These are phyloP conservation scores for Pichia sp. DNA, from an alignment of 1,139 yeast genomes.

Conservation along the genomic window DNA sequence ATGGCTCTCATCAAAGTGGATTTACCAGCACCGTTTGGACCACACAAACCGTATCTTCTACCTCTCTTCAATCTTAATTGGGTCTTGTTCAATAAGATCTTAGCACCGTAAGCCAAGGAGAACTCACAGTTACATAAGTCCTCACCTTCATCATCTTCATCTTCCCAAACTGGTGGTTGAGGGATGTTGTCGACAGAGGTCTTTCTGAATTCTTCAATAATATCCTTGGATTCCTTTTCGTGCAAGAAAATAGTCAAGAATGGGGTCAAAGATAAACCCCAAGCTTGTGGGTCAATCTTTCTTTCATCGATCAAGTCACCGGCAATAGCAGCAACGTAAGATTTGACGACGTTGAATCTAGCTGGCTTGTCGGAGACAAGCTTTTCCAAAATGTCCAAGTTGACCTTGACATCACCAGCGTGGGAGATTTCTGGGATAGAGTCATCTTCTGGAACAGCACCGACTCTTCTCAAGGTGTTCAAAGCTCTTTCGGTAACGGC, in stretches of 20 bases:
- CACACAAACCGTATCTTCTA: conserved; percentile 99
- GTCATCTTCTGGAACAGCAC: conserved; percentile 89
- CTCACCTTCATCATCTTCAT: conserved; percentile 99
- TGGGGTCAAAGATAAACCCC: conserved; percentile 86
- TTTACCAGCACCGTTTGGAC: conserved; percentile 99
- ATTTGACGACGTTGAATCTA: conserved; percentile 73
- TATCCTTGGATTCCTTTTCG: conserved; percentile 84
- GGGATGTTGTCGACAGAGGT: conserved; percentile 97
- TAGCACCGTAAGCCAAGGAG: conserved; percentile 99
- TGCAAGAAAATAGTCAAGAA: conserved; percentile 94
- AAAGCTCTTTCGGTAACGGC: conserved; percentile 96
- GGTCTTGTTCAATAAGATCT: conserved; percentile 98
- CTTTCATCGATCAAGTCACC: conserved; percentile 99
- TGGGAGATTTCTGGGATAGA: conserved; percentile 92
- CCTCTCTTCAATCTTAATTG: conserved; percentile 99
- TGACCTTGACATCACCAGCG: conserved; percentile 93
- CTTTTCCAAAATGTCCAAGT: conserved; percentile 74
- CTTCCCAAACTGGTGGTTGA: conserved; percentile 90
- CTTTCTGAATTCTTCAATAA: conserved; percentile 93
- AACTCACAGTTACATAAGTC: conserved; percentile 99
- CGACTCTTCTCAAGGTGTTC: conserved; percentile 97
- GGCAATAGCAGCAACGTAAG: conserved; percentile 91
- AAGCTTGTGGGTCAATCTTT: conserved; percentile 85
- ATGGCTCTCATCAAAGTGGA: conserved; percentile 99
- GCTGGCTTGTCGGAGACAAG: conserved; percentile 65